Conservation (phyloP, 352 stramenopile species). For the Pythium coloratum region DNA sequence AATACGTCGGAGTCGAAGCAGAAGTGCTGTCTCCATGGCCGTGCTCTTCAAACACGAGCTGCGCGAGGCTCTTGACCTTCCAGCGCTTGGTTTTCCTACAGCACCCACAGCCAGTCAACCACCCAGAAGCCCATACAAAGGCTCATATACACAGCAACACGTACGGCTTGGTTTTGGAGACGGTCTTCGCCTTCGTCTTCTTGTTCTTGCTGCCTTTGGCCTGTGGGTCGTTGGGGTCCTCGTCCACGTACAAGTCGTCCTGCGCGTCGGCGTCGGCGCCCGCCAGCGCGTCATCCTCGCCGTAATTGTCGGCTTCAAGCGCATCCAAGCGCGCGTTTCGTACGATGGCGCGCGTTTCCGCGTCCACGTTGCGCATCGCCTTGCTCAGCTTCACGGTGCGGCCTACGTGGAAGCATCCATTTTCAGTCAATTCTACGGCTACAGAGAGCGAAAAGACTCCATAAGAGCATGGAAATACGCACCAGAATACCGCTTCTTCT, state of each 20-base stretch:
- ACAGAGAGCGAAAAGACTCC: not conserved
- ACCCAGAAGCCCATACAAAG: not conserved
- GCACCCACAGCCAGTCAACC: not conserved
- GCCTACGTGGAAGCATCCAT: slow-evolving; percentile 28
- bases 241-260: slow-evolving; percentile 78
- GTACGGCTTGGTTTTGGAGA: slow-evolving; percentile 3
- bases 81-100: slow-evolving; percentile 32
- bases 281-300: slow-evolving; percentile 48
- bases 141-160: slow-evolving; percentile 14
- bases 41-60: slow-evolving; percentile 84
- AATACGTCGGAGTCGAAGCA: slow-evolving; percentile 49
- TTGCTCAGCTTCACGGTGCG: slow-evolving; percentile 78
- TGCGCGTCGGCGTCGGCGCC: slow-evolving; percentile 43
- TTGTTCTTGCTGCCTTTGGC: slow-evolving; percentile 41
- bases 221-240: slow-evolving; percentile 34
- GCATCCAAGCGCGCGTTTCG: slow-evolving; percentile 85
- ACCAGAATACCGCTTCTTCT: slow-evolving; percentile 68
- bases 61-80: slow-evolving; percentile 88
- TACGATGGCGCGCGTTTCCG: slow-evolving; percentile 79
- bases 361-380: slow-evolving; percentile 81
- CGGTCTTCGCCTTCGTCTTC: slow-evolving; percentile 28
- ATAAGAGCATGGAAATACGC: slow-evolving; percentile 5
- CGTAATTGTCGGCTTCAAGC: slow-evolving; percentile 89
- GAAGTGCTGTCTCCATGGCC: slow-evolving; percentile 23
- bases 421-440: slow-evolving; percentile 6